Base-by-base conservation (phyloP, 2,329 filamentous ascomycete genomes). In the Stemphylium beticola region DNA sequence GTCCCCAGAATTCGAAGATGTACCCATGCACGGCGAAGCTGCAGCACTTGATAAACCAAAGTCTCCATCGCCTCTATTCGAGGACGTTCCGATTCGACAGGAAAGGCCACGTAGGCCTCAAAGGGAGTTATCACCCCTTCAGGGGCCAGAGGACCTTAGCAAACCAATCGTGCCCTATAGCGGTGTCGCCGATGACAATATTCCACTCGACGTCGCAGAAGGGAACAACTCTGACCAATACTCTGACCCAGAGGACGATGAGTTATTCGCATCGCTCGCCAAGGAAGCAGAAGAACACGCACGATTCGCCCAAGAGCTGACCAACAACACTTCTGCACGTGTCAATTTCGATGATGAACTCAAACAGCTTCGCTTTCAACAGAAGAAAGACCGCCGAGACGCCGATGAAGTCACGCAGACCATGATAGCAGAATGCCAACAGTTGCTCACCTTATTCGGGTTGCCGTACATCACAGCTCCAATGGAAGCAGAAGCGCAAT, bases 401-500 rank as follows among this genome's bases (percentile, higher is more conserved):
- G 93, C 96, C 0, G 96, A 99, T 67, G 95, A 99, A 75, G 93
- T 99, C 4, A 96, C 93, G 0, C 91, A 96, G 62, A 89, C 93
- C 62, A 99, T 99, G 95, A 87, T 98, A 36, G 86, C 88, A 0
- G 96, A 99, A 76, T 98, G 95, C 61, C 95, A 99, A 72, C 89
- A 95, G 40, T 83, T 99, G 0, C 85, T 99, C 17, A 85, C 87
- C 4, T 84, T 97, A 8, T 99, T 99, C 74, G 95, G 95, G 0
- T 85, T 99, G 10, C 95, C 95, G 0, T 99, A 99, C 71, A 89
- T 99, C 64, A 99, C 93, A 0, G 95, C 95, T 0, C 96, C 96
- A 0, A 98, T 98, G 95, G 95, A 99, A 82, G 95, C 95, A 0
- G 95, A 99, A 81, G 95, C 95, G 0, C 95, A 99, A 74, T 99